Base-by-base conservation (phyloP, 768 basidiomycete genomes). In the Saitozyma sp. region DNA sequence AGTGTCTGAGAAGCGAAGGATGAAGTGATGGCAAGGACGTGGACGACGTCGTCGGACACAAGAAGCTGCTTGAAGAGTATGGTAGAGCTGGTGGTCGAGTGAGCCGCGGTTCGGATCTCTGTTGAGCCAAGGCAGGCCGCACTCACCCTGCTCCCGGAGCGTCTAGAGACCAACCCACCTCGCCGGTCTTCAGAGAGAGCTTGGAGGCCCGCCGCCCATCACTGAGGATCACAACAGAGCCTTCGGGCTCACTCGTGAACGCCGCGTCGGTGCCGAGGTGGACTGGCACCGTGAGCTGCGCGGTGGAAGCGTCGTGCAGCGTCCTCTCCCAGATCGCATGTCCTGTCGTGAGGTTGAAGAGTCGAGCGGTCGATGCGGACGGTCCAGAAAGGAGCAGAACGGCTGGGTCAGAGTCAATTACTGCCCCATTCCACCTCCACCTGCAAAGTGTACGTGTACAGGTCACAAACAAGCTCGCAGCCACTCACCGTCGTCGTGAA, bases 371-470 rank as follows among this genome's bases (percentile, higher is more conserved):
- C 4, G 87, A 82, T 9, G 88, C 90, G 1, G 86, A 86, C 1
- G 86, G 83, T 9, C 91, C 91, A 50, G 93, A 93, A 19, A 95
- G 81, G 2, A 88, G 81, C 40, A 86, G 84, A 46, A 94, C 79
- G 43, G 82, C 92, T 92, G 11, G 14, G 8, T 19, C 39, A 29
- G 17, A 40, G 45, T 63, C 56, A 58, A 56, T 7, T 54, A 54
- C 7, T 29, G 14, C 13, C 37, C 42, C 43, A 41, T 40, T 45
- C 62, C 39, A 46, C 56, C 1, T 7, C 13, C 17, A 29, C 29
- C 29, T 29, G 38, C n/a, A 55, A 37, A 39, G 38, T 55, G 14
- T 38, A 55, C 19, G 40, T 37, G 53, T 29, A 40, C 82, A 51
- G 20, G 46, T 14, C 14, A 48, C 14, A 17, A 48, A 29, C 29